These are phyloP conservation scores for Amanita rimosa DNA, from an alignment of 768 basidiomycete species.

Conservation along the genomic window DNA sequence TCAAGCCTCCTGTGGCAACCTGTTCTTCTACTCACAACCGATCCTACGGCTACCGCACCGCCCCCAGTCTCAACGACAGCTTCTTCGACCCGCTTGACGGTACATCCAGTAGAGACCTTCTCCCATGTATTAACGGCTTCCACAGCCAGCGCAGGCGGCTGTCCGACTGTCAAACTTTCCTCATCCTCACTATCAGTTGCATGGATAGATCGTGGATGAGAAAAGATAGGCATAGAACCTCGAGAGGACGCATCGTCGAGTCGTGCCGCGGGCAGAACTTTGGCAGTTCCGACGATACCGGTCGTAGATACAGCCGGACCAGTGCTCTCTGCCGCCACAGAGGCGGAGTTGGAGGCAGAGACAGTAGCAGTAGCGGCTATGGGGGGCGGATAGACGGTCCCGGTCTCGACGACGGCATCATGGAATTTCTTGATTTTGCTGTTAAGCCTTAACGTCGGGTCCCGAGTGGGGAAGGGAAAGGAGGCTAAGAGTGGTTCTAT, in stretches of 20 bases:
- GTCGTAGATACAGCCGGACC: too few species aligned
- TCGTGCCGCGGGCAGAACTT: too few species aligned
- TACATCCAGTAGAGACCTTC: background rate
- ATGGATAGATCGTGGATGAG: too few species aligned
- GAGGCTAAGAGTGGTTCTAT: background rate
- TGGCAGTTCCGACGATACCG: too few species aligned
- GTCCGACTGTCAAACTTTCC: background rate
- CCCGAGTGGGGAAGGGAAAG: background rate
- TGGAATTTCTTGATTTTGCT: background rate
- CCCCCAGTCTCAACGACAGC: too few species aligned
- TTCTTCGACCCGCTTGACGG: slow-evolving; percentile 1
- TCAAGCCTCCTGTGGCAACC: background rate
- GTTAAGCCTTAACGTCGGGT: too few species aligned
- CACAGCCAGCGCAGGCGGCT: background rate
- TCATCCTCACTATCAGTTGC: background rate
- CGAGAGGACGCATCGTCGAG: too few species aligned
- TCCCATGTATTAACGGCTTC: background rate
- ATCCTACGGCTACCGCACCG: background rate
- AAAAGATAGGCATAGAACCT: too few species aligned
- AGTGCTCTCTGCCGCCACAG: too few species aligned
- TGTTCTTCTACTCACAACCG: background rate
- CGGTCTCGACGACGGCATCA: too few species aligned
- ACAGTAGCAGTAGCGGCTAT: too few species aligned
- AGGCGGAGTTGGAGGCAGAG: too few species aligned
- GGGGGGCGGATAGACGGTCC: background rate